Evolutionary conservation across 768 basidiomycete genomes (phyloP), one percentile per base, ranked within the genome.

Genomic region (Pilatotrama ljubarskyi): DNA sequence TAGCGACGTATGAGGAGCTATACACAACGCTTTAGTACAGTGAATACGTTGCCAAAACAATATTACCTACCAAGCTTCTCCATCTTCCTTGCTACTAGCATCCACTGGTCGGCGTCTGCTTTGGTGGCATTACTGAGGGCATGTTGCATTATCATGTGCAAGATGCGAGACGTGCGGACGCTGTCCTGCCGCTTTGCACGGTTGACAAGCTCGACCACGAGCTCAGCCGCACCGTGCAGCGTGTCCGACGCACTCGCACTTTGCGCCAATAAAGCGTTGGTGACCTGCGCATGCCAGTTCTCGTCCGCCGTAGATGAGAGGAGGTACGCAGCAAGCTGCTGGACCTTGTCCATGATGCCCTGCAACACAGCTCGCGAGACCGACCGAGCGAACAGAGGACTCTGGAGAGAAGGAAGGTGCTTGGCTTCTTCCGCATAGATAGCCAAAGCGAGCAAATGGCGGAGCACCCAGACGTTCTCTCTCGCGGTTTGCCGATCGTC

Each of bases 21-120:
- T 8, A 26, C 15, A 41, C 3, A 14, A 18, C n/a, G 1, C 37
- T 24, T 36, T 29, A 54, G 51, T 59, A 14, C 25, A 47, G 40
- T 51, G 22, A 56, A 18, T 11, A 46, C 22, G 15, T 4, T 22
- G 20, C 14, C 43, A 65, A 11, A 51, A 29, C 14, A 20, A 40
- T 25, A 38, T 25, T 1, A 68, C 84, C 55, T 25, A 92, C 94
- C 82, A 59, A 74, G 76, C 62, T 78, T 82, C 68, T 91, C 86
- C 2, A 88, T 57, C 63, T 74, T 83, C 69, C 87, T 81, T 2
- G 84, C 89, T n/a, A 90, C 75, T 2, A 75, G 68, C 46, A 97
- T 71, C 93, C 96, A 96, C 41, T 79, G 69, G 60, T 94, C 93
- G 0, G 84, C 86, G 64, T 95, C 93, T 0, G 74, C 75, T 44